A percentile compares a stretch with the other conserved stretches of the same genome.
Evolutionary conservation across 2,329 filamentous ascomycete genomes (phyloP).

Genomic region (Aspergillus quadricinctus): DNA sequence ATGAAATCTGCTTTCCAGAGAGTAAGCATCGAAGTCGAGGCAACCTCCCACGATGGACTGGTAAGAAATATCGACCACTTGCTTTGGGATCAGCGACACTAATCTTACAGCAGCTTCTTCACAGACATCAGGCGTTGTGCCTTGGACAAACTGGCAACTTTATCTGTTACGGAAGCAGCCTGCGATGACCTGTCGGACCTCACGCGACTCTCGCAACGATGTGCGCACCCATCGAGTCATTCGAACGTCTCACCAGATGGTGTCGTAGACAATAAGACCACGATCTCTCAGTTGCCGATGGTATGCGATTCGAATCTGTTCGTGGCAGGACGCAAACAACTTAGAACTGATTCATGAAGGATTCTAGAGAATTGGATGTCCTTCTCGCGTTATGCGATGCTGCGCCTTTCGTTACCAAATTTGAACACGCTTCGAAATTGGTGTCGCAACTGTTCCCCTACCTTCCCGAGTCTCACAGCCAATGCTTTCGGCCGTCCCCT

Average conservation of each 20-base stretch:
- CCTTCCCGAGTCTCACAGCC: constrained; percentile 76
- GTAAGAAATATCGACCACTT: constrained; percentile 15
- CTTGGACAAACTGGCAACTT: constrained; percentile 40
- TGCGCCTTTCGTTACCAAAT: constrained; percentile 67
- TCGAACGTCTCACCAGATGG: constrained; percentile 33
- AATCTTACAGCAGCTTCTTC: constrained; percentile 22
- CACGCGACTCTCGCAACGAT: constrained; percentile 31
- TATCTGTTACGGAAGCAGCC: constrained; percentile 34
- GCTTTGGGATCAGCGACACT: constrained; percentile 7
- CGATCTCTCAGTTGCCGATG: constrained; percentile 38
- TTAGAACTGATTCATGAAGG: constrained; percentile 48
- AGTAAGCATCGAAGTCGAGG: not conserved
- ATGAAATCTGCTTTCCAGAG: not conserved
- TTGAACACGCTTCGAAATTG: constrained; percentile 71
- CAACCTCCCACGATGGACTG: constrained; percentile 25
- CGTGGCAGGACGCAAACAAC: not conserved
- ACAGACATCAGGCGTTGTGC: constrained; percentile 38
- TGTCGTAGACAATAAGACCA: constrained; percentile 32
- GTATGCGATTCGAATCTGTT: constrained; percentile 17
- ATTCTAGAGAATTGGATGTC: constrained; percentile 85
- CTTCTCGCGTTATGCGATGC: constrained; percentile 88
- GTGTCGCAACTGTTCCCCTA: constrained; percentile 77
- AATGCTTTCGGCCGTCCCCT: constrained; percentile 73
- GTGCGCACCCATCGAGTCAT: constrained; percentile 19
- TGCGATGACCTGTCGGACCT: constrained; percentile 31